phyloP scores from a whole-genome alignment of 108 stramenopile species.

The Cyclotella baltica region DNA sequence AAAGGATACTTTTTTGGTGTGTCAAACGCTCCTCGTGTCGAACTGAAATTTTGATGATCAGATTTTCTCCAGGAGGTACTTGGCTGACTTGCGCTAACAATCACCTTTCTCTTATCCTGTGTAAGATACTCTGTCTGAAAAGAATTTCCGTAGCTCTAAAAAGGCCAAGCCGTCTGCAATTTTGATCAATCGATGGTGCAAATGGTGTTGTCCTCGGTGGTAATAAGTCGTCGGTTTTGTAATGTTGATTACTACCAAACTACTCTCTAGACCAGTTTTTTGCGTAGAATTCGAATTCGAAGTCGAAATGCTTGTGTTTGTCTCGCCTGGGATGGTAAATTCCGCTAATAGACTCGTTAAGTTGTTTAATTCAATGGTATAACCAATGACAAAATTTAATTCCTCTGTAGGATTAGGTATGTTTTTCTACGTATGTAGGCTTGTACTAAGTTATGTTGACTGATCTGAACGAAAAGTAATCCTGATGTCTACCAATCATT shows the following conservation, averaged over 20 bases:
- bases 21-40: not conserved
- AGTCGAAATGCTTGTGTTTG: not conserved
- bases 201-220: not conserved
- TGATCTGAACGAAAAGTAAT: conserved; percentile 7
- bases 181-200: not conserved
- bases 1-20: too few species aligned
- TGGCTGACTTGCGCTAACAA: too few species aligned
- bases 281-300: not conserved
- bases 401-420: conserved; percentile 6
- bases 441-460: conserved; percentile 1
- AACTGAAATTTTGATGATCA: too few species aligned
- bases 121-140: too few species aligned
- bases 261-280: conserved; percentile 1
- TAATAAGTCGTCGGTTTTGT: not conserved
- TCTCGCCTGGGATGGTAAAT: not conserved
- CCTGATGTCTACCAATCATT: too few species aligned
- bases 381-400: conserved; percentile 1
- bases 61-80: too few species aligned
- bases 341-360: not conserved
- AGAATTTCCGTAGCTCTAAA: too few species aligned
- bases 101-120: too few species aligned
- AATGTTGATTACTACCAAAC: not conserved
- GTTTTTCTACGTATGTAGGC: conserved; percentile 1
- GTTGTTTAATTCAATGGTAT: not conserved
- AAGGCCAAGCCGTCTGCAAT: too few species aligned